phyloP scores from a whole-genome alignment of 345 rosid species.

The Acer yangbiense region DNA sequence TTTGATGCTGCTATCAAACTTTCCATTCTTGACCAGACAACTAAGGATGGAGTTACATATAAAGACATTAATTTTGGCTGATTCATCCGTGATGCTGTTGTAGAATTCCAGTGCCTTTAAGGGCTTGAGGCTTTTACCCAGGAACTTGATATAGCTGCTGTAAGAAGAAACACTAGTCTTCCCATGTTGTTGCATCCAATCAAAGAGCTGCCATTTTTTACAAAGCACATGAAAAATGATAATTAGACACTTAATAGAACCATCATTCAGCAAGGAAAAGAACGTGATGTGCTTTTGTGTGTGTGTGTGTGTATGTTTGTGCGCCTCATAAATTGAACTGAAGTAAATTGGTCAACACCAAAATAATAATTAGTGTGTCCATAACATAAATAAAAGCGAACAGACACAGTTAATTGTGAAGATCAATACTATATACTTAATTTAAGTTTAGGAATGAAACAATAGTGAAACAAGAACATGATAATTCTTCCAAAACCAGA shows the following conservation, averaged over 20 bases:
- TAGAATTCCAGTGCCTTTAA: slow-evolving; percentile 75
- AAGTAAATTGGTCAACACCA: background rate
- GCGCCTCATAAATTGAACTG: background rate
- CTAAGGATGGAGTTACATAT: slow-evolving; percentile 82
- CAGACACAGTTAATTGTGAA: background rate
- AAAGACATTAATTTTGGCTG: slow-evolving; percentile 64
- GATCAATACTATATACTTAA: background rate
- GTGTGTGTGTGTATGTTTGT: background rate
- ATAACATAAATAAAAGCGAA: background rate
- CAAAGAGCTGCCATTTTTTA: slow-evolving; percentile 65
- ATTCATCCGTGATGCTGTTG: slow-evolving; percentile 59
- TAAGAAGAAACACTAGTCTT: slow-evolving; percentile 69
- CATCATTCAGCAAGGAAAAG: background rate
- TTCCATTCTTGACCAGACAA: slow-evolving; percentile 77
- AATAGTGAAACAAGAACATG: background rate
- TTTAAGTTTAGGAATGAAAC: background rate
- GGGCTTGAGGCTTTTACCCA: slow-evolving; percentile 60
- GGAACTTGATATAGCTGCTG: slow-evolving; percentile 72
- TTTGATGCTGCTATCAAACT: slow-evolving; percentile 57
- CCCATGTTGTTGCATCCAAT: slow-evolving; percentile 82
- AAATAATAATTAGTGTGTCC: background rate
- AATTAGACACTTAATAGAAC: background rate
- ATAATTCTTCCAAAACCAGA: background rate
- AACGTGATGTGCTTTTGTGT: background rate
- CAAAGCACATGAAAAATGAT: slow-evolving; percentile 11